phyloP scores from a whole-genome alignment of 163 green algal genomes.

The Prototheca wickerhamii region DNA sequence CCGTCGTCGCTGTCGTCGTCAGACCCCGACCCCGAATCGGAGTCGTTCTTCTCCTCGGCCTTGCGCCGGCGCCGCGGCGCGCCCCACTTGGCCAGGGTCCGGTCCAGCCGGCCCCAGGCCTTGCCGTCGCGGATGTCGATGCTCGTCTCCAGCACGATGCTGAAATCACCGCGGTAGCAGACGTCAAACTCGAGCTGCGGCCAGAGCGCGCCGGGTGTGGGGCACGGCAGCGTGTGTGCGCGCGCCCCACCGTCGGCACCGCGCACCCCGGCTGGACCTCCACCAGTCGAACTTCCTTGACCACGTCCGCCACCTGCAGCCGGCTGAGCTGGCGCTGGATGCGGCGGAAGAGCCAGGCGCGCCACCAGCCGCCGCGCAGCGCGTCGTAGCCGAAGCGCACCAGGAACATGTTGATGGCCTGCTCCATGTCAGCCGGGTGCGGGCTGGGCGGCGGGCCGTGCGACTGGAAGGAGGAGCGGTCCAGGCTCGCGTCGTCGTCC shows the following conservation, averaged over 20 bases:
- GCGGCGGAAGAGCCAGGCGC: background rate
- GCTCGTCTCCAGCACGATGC: constrained; percentile 41
- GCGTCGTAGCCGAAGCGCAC: constrained; percentile 48
- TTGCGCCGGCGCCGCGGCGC: background rate
- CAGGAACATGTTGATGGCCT: constrained; percentile 43
- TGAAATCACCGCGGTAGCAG: constrained; percentile 36
- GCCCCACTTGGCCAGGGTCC: constrained; percentile 29
- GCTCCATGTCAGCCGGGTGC: constrained; percentile 17
- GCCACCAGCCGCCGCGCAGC: constrained; percentile 35
- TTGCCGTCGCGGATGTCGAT: constrained; percentile 41
- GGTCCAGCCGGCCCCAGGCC: constrained; percentile 40
- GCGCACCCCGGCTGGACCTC: constrained; percentile 39
- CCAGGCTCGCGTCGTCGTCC: no score
- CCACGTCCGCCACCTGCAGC: constrained; percentile 43
- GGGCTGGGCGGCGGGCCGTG: background rate
- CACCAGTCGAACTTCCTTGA: constrained; percentile 39
- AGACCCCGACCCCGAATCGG: background rate
- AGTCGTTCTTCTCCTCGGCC: background rate
- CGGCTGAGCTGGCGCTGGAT: constrained; percentile 40
- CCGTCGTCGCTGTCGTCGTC: background rate
- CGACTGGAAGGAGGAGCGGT: background rate
- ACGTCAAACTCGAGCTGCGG: constrained; percentile 54
- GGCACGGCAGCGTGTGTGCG: constrained; percentile 35
- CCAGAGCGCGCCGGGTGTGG: constrained; percentile 27
- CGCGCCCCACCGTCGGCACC: constrained; percentile 36